Evolutionary conservation across 306 rosid genomes (phyloP).

Genomic region (Macrotyloma uniflorum): DNA sequence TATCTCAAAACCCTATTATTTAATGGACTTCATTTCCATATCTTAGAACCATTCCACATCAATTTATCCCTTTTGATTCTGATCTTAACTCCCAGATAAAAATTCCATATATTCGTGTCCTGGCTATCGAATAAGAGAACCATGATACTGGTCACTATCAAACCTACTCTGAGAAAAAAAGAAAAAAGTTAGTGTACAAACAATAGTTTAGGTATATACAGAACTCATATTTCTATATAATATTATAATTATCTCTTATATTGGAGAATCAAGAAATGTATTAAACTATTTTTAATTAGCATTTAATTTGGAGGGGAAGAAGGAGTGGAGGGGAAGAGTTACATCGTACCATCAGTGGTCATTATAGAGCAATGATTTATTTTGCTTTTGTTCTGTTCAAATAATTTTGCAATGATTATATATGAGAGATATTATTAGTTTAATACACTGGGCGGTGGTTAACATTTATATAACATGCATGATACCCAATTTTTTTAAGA

Average conservation of each 20-base stretch:
- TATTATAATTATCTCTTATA: background rate
- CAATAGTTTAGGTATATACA: background rate
- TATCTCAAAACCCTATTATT: too few species aligned
- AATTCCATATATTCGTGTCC: too few species aligned
- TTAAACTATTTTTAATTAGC: background rate
- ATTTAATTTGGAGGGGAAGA: background rate
- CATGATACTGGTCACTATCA: background rate
- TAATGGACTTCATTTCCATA: too few species aligned
- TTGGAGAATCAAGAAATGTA: background rate
- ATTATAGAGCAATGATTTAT: slow-evolving; percentile 27
- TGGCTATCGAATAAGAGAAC: background rate
- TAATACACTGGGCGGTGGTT: slow-evolving; percentile 48
- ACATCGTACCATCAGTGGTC: slow-evolving; percentile 25
- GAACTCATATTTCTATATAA: background rate
- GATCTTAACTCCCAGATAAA: too few species aligned
- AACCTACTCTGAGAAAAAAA: background rate
- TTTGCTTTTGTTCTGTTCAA: slow-evolving; percentile 25
- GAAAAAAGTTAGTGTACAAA: background rate
- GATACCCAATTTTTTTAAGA: background rate
- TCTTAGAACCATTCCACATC: too few species aligned
- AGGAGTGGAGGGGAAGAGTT: background rate
- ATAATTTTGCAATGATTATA: slow-evolving; percentile 54
- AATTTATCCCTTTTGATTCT: too few species aligned
- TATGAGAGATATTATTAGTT: slow-evolving; percentile 25
- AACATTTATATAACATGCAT: slow-evolving; percentile 1